A percentile compares a stretch with the other conserved stretches of the same genome.
Evolutionary conservation across 306 rosid genomes (phyloP).

Genomic region (Ammopiptanthus mongolicus): DNA sequence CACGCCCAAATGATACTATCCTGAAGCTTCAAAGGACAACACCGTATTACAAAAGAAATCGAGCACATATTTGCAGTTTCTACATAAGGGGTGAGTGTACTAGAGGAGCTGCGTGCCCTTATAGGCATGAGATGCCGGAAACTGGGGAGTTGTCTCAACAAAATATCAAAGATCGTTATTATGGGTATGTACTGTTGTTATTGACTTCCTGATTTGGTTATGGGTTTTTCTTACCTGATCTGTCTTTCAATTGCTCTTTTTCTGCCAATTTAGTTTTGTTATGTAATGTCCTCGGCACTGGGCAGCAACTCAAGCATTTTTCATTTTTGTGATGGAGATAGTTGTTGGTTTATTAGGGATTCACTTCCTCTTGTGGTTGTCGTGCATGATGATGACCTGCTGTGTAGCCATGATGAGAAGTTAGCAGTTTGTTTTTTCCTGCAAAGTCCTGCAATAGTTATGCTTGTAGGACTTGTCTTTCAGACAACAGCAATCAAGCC

Average conservation of each 20-base stretch:
- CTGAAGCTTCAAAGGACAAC: constrained; percentile 89
- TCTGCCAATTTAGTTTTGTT: neutral
- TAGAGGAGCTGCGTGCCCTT: constrained; percentile 91
- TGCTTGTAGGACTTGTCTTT: neutral
- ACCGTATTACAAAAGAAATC: constrained; percentile 83
- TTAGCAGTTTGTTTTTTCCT: neutral
- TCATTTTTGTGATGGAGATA: neutral
- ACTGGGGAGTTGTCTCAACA: constrained; percentile 91
- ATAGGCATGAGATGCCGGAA: constrained; percentile 91
- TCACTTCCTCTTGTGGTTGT: neutral
- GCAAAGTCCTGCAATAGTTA: neutral
- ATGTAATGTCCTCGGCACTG: neutral
- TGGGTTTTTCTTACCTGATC: neutral
- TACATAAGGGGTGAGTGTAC: constrained; percentile 88
- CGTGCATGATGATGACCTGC: neutral
- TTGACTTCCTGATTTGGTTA: constrained; percentile 8
- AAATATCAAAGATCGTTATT: constrained; percentile 91
- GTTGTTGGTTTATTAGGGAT: constrained; percentile 4
- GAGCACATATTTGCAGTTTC: constrained; percentile 92
- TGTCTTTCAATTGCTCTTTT: neutral
- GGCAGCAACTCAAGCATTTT: neutral
- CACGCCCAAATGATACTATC: constrained; percentile 76
- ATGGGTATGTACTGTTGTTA: constrained; percentile 61
- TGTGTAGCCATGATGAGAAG: neutral
- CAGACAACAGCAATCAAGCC: neutral